phyloP scores from a whole-genome alignment of 2,329 filamentous ascomycete species.

The Thielaviopsis punctulata region DNA sequence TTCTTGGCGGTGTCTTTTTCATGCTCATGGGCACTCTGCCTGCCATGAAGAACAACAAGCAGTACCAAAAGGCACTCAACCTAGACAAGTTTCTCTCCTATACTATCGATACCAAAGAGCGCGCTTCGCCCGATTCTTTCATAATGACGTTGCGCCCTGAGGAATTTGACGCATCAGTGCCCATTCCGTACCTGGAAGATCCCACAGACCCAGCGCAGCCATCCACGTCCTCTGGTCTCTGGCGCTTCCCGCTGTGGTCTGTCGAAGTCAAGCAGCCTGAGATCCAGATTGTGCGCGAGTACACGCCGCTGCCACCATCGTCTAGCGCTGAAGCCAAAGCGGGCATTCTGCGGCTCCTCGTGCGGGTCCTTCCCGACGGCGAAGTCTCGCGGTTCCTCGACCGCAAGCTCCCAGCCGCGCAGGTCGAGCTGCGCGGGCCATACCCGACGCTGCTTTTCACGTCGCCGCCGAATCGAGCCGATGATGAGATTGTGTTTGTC shows the following conservation, averaged over 20 bases:
- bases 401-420: slow-evolving; percentile 40
- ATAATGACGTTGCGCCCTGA: slow-evolving; percentile 45
- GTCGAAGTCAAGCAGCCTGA: slow-evolving; percentile 91
- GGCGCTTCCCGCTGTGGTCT: slow-evolving; percentile 53
- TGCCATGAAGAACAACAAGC: slow-evolving; percentile 8
- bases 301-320: slow-evolving; percentile 63
- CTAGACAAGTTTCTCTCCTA: slow-evolving; percentile 46
- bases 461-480: slow-evolving; percentile 17
- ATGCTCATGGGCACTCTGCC: slow-evolving; percentile 8
- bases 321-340: slow-evolving; percentile 17
- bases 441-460: slow-evolving; percentile 45
- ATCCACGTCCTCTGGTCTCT: slow-evolving; percentile 14
- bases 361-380: slow-evolving; percentile 61
- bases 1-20: slow-evolving; percentile 8
- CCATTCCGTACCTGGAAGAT: slow-evolving; percentile 14
- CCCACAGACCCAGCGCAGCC: slow-evolving; percentile 3
- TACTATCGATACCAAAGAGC: slow-evolving; percentile 41
- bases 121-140: slow-evolving; percentile 49
- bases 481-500: slow-evolving; percentile 52
- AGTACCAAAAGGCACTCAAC: slow-evolving; percentile 29
- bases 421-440: slow-evolving; percentile 64
- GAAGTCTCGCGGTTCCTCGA: slow-evolving; percentile 77
- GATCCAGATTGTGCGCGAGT: slow-evolving; percentile 77
- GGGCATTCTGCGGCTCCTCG: slow-evolving; percentile 49
- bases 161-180: slow-evolving; percentile 10